Conservation (phyloP, 2,329 filamentous ascomycete genomes). For the Drechslera avenae region DNA sequence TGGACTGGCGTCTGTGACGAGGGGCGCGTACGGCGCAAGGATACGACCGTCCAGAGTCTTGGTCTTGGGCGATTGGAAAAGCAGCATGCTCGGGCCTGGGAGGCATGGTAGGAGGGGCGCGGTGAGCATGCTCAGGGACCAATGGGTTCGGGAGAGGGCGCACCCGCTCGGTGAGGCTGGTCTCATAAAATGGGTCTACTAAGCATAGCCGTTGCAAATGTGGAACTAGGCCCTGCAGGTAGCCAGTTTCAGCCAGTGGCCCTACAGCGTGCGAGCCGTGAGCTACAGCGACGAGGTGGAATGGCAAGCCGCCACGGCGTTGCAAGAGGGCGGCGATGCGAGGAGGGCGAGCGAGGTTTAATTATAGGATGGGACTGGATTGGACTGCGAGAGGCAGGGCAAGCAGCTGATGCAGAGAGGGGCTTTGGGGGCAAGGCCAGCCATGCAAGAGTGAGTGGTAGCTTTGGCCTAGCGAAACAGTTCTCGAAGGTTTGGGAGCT, state of each 20-base stretch:
- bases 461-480: slow-evolving; percentile 15
- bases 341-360: slow-evolving; percentile 1
- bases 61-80: not conserved
- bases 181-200: slow-evolving; percentile 32
- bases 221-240: slow-evolving; percentile 43
- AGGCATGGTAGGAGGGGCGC: slow-evolving; percentile 9
- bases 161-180: slow-evolving; percentile 31
- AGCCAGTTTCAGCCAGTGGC: slow-evolving; percentile 41
- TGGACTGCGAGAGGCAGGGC: too few species aligned
- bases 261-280: slow-evolving; percentile 30
- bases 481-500: slow-evolving; percentile 14
- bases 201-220: slow-evolving; percentile 45
- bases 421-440: not conserved
- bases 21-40: slow-evolving; percentile 6
- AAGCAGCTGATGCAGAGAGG: too few species aligned
- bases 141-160: slow-evolving; percentile 33
- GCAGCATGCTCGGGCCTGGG: slow-evolving; percentile 7
- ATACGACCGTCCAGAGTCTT: slow-evolving; percentile 2
- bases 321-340: not conserved
- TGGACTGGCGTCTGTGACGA: not conserved
- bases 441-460: slow-evolving; percentile 8
- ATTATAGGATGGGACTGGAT: too few species aligned
- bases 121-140: slow-evolving; percentile 17
- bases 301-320: slow-evolving; percentile 7
- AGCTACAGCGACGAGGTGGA: slow-evolving; percentile 1